phyloP scores from a whole-genome alignment of 2,329 filamentous ascomycete genomes.

The Ophiostoma angusticollis region DNA sequence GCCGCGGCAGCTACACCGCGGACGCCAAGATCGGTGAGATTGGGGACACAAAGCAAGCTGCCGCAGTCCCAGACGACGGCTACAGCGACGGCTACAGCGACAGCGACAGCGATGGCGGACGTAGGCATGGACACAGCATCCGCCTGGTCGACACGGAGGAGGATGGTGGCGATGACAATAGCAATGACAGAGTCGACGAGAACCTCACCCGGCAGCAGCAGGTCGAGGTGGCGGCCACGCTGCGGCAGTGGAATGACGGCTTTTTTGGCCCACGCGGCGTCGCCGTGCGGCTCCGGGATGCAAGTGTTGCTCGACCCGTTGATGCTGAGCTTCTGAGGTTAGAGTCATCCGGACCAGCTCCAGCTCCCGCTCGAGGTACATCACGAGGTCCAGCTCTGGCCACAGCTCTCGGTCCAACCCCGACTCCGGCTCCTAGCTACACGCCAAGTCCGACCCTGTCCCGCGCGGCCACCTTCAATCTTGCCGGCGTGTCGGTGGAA shows the following conservation, averaged over 20 bases:
- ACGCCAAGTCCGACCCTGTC: not conserved
- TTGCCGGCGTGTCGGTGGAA: constrained; percentile 29
- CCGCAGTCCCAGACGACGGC: too few relatives aligned
- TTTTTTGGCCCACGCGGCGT: constrained; percentile 42
- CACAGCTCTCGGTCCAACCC: not conserved
- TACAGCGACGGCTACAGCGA: too few relatives aligned
- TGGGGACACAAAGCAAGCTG: too few relatives aligned
- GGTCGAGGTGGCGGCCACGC: constrained; percentile 25
- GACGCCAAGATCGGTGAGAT: too few relatives aligned
- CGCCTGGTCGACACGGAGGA: not conserved
- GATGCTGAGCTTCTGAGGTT: too few relatives aligned
- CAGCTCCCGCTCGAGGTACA: too few relatives aligned
- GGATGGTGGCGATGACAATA: not conserved
- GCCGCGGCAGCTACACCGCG: constrained; percentile 9
- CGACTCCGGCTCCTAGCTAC: constrained; percentile 1
- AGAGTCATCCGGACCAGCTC: too few relatives aligned
- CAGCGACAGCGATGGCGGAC: not conserved
- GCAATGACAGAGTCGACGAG: constrained; percentile 17
- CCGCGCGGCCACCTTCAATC: constrained; percentile 18
- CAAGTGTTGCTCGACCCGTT: too few relatives aligned
- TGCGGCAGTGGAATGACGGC: constrained; percentile 42
- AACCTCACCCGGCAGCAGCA: constrained; percentile 8
- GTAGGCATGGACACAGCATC: not conserved
- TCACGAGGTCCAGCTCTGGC: not conserved
- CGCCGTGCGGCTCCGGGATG: constrained; percentile 24